Evolutionary conservation across 2,329 filamentous ascomycete species (phyloP).

Genomic region (Cryphonectria carpinicola): DNA sequence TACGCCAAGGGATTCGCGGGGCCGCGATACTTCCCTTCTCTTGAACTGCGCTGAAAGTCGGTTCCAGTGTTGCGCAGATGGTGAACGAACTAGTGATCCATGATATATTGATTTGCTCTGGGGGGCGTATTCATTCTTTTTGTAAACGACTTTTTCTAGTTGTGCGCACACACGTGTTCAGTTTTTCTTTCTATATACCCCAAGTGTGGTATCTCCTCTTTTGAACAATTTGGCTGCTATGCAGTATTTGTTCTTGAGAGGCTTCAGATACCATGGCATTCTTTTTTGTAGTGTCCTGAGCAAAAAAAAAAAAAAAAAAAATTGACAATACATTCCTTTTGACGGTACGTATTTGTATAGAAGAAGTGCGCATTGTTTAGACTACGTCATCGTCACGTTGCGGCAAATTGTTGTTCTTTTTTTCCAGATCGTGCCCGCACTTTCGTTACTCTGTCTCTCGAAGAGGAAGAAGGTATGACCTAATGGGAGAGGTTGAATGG

Average conservation of each 20-base stretch:
- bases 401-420: background rate
- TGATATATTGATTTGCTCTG: background rate
- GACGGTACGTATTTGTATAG: background rate
- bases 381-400: background rate
- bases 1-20: conserved; percentile 84
- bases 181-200: background rate
- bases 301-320: background rate
- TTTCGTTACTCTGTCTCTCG: background rate
- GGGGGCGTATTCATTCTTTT: background rate
- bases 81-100: background rate
- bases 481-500: background rate
- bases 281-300: background rate
- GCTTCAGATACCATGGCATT: background rate
- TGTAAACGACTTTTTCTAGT: background rate
- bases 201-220: background rate
- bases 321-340: background rate
- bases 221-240: background rate
- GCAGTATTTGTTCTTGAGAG: background rate
- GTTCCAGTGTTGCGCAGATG: too few species aligned
- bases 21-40: conserved; percentile 78
- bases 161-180: background rate
- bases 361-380: background rate
- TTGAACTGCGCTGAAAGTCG: conserved; percentile 57
- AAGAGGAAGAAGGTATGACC: conserved; percentile 1
- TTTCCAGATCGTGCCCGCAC: background rate